Evolutionary conservation across 768 basidiomycete species (phyloP), one percentile per base, ranked within the genome.

Genomic region (Lactarius tabidus): DNA sequence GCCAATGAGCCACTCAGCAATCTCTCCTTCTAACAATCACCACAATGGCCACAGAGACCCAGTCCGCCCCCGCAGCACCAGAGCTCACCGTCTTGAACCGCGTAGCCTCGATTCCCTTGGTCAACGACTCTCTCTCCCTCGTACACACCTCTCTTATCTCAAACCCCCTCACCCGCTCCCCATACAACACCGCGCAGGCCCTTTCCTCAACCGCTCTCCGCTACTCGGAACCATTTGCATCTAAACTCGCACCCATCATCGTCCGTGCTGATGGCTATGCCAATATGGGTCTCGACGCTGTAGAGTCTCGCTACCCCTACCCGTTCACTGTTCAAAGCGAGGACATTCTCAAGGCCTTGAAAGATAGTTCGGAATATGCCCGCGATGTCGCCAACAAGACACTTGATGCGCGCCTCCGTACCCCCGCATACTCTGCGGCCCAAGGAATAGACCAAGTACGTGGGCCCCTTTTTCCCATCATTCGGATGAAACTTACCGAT

Each of bases 291-390:
- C 80, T 91, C 43, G 90, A 93, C 72, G 85, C 74, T 23, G 88
- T 92, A 60, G 81, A 91, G 78, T 79, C 82, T 60, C 83, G 84
- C 59, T 91, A 86, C 73, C 91, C 91, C 15, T 88, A 86, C 72
- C 84, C 90, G 6, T 93, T 92, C 81, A 79, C 84, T 65, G 84
- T 84, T 20, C 84, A 85, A 71, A 87, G 90, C 3, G 88, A 88
- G 70, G 90, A 92, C 3, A 83, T 93, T 26, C 79, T 79, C 35
- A 79, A 77, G 14, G 84, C 83, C 65, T 80, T 91, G 43, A 84
- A 82, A 69, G 79, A 84, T 64, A 78, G 79, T 64, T 82, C 80
- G 56, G 81, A 88, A 71, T 82, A 84, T 51, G 80, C 83, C 7
- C 77, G 82, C 52, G 81, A 77, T 53, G 77, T 83, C 29, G 85